phyloP scores from a whole-genome alignment of 192 early-diverging fungal genomes.

The Podila epicladia region DNA sequence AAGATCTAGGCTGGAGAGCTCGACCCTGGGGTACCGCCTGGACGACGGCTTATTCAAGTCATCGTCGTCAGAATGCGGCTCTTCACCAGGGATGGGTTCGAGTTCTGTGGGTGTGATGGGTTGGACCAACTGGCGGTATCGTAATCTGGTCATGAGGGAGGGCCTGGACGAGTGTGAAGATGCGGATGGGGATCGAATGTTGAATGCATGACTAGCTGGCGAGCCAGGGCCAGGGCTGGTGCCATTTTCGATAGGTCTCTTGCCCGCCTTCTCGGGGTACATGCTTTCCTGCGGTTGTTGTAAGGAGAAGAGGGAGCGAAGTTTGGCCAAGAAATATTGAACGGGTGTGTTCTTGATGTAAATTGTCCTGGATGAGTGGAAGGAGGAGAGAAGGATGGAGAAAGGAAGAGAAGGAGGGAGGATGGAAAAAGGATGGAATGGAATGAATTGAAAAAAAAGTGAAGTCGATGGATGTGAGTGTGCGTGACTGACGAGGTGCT shows the following conservation, averaged over 20 bases:
- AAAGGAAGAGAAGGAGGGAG: not conserved
- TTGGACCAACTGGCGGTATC: constrained; percentile 39
- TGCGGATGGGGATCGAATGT: constrained; percentile 19
- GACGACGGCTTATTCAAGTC: not conserved
- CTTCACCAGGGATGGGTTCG: constrained; percentile 14
- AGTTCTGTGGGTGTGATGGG: constrained; percentile 45
- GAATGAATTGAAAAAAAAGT: not conserved
- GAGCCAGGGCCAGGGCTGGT: not conserved
- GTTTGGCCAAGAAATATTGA: no score
- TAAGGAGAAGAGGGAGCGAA: no score
- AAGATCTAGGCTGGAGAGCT: constrained; percentile 45
- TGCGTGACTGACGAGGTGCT: no score
- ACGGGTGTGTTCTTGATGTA: not conserved
- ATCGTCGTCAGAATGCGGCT: not conserved
- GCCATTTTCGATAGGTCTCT: not conserved
- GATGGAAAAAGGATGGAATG: not conserved
- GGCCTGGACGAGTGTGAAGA: constrained; percentile 4
- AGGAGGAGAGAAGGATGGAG: not conserved
- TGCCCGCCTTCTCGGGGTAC: not conserved
- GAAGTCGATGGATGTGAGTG: not conserved
- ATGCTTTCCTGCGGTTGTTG: no score
- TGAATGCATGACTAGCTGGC: not conserved
- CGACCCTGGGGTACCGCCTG: constrained; percentile 24
- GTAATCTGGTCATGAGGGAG: constrained; percentile 19
- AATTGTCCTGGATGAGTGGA: not conserved